Evolutionary conservation across 1,139 yeast species (phyloP), one percentile per base, ranked within the genome.

Genomic region (Wickerhamomyces sp.): DNA sequence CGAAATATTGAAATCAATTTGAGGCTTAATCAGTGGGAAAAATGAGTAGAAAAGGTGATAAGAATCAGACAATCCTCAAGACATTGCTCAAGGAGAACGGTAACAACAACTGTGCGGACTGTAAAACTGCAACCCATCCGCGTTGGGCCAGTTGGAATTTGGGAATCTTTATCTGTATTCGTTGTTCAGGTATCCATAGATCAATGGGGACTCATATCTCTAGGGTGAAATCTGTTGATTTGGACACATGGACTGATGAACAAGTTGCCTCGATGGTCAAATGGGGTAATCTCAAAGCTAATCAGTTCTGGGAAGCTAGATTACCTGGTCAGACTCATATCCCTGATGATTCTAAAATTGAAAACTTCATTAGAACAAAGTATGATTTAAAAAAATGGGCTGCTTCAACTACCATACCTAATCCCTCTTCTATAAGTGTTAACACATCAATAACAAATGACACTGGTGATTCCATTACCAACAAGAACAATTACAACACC

Each of bases 91-190:
- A 79, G 52, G 95, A 89, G 56, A 79, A 81, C 1, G 78, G 80
- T 39, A 93, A 93, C 69, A 79, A 78, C 61, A 67, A 70, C 42
- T 93, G 99, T 66, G 95, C 93, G 2, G 99, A 93, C 64, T 93
- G 99, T 67, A 93, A 93, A 64, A 75, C 81, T 0, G 76, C 93
- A 15, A 78, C 85, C 37, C 95, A 91, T 65, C 99, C 99, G 14
- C 74, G 99, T 45, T 93, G 99, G 99, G 96, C 98, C 10, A 84
- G 95, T 26, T 93, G 98, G 97, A 89, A 84, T 57, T 67, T 93
- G 48, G 99, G 99, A 31, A 80, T 95, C 49, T 91, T 93, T 60
- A 76, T 93, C 39, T 93, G 99, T 66, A 93, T 93, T 50, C 71
- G 84, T 55, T 93, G 99, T 67, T 90, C 97, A 1, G 99, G 99